Evolutionary conservation across 192 early-diverging fungal species (phyloP).

Genomic region (Coemansia sp.): DNA sequence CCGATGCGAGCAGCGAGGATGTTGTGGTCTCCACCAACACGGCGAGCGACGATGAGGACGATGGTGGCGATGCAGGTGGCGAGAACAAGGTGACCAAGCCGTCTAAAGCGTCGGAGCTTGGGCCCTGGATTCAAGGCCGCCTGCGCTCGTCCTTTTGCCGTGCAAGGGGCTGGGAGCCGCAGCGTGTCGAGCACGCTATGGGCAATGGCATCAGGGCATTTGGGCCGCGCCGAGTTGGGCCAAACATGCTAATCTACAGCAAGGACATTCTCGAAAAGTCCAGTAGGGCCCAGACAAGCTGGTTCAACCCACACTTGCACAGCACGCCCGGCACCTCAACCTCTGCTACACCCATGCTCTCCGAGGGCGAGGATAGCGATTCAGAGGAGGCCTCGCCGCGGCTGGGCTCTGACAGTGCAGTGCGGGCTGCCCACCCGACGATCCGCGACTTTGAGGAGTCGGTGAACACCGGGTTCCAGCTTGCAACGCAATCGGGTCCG

Average conservation of each 20-base stretch:
- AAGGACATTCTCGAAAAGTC: conserved; percentile 25
- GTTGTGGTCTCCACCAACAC: neutral
- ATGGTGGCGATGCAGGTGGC: neutral
- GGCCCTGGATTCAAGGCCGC: conserved; percentile 37
- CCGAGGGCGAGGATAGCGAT: conserved; percentile 31
- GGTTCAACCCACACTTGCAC: conserved; percentile 22
- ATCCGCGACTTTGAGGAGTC: conserved; percentile 72
- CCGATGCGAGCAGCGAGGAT: conserved; percentile 5
- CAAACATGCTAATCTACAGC: conserved; percentile 47
- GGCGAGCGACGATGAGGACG: conserved; percentile 11
- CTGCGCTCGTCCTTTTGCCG: conserved; percentile 28
- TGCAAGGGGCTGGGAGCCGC: conserved; percentile 49
- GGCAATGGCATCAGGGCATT: conserved; percentile 25
- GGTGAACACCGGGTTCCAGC: conserved; percentile 89
- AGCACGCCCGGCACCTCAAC: conserved; percentile 7
- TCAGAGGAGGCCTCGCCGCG: conserved; percentile 9
- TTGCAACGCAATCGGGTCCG: conserved; percentile 84
- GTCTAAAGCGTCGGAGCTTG: conserved; percentile 37
- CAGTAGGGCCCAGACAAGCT: conserved; percentile 15
- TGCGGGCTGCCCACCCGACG: neutral
- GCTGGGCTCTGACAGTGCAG: neutral
- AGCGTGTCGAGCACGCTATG: conserved; percentile 31
- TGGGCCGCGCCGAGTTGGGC: conserved; percentile 31
- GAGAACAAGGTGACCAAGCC: conserved; percentile 17
- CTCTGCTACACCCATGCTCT: conserved; percentile 30